Percentiles rank a stretch among this genome's conserved stretches.
Evolutionary conservation across 495 filamentous ascomycete species (phyloP).

Genomic region (Friedmanniomyces endolithicus): DNA sequence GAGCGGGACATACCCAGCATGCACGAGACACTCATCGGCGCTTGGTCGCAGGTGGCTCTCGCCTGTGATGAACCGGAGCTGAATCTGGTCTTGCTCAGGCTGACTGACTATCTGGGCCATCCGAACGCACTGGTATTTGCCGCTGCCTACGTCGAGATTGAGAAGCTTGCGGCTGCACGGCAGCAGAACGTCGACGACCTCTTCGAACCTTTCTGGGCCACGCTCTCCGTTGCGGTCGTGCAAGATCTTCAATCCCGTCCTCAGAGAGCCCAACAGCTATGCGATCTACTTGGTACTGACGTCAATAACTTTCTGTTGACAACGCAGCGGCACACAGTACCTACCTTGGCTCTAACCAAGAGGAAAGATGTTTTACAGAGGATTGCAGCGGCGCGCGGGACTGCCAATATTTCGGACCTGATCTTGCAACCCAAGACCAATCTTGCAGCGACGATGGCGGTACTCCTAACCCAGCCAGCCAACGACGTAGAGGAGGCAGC

Average conservation of each 20-base stretch:
- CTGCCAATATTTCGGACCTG: conserved; percentile 45
- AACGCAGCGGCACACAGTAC: conserved; percentile 72
- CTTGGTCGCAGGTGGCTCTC: conserved; percentile 69
- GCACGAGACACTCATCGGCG: conserved; percentile 74
- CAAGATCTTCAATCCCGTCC: conserved; percentile 70
- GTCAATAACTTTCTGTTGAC: conserved; percentile 59
- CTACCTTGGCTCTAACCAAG: conserved; percentile 68
- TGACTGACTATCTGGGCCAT: conserved; percentile 79
- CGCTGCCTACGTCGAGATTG: conserved; percentile 66
- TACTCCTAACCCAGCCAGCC: conserved; percentile 60
- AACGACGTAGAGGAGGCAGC: conserved; percentile 52
- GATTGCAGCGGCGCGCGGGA: conserved; percentile 61
- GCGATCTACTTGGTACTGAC: conserved; percentile 62
- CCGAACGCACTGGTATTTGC: conserved; percentile 66
- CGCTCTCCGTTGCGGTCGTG: conserved; percentile 61
- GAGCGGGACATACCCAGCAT: conserved; percentile 48
- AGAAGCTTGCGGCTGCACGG: conserved; percentile 51
- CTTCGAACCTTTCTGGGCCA: conserved; percentile 78
- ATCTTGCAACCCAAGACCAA: conserved; percentile 54
- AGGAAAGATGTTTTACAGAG: conserved; percentile 65
- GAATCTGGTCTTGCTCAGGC: conserved; percentile 67
- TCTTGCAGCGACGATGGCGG: conserved; percentile 63
- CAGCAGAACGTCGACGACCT: conserved; percentile 49
- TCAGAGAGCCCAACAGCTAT: conserved; percentile 66
- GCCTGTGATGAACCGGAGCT: conserved; percentile 62